phyloP scores from a whole-genome alignment of 202 grass and related monocot species.

The Setaria italica region DNA sequence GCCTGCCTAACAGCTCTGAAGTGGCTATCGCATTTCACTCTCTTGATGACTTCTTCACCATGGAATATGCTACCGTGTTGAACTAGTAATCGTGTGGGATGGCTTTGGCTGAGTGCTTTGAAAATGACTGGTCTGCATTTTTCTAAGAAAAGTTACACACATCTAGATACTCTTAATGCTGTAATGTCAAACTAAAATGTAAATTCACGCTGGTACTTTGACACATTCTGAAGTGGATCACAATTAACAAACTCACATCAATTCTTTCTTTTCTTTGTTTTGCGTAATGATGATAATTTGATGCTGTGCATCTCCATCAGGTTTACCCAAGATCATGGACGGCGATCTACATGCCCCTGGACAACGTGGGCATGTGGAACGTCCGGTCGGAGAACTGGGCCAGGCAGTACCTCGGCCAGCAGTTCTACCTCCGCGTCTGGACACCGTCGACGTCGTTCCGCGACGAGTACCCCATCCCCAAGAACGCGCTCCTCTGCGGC shows the following conservation, averaged over 20 bases:
- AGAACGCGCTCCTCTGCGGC: conserved; percentile 90
- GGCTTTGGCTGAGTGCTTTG: neutral
- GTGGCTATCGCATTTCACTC: neutral
- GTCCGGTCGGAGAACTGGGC: conserved; percentile 82
- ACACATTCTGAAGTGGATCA: neutral
- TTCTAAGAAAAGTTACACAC: neutral
- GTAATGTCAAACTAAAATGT: neutral
- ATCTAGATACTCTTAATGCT: conserved; percentile 13
- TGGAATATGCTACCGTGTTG: neutral
- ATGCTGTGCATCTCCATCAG: conserved; percentile 25
- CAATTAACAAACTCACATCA: neutral
- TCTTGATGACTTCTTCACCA: neutral
- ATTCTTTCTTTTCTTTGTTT: neutral
- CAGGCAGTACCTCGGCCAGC: conserved; percentile 87
- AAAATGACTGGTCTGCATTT: neutral
- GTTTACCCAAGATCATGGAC: conserved; percentile 88
- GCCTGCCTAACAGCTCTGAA: neutral
- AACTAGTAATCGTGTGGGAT: neutral
- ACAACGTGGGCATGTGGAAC: conserved; percentile 99
- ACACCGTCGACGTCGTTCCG: conserved; percentile 82
- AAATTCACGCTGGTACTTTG: neutral
- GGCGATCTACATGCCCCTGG: conserved; percentile 87
- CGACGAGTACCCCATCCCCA: conserved; percentile 80
- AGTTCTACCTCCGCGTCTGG: conserved; percentile 90
- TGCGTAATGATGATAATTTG: neutral